A percentile compares a stretch with the other conserved stretches of the same genome.
These are phyloP conservation scores for Botrytis deweyae DNA, from an alignment of 2,329 filamentous ascomycete genomes.

Conservation along the genomic window DNA sequence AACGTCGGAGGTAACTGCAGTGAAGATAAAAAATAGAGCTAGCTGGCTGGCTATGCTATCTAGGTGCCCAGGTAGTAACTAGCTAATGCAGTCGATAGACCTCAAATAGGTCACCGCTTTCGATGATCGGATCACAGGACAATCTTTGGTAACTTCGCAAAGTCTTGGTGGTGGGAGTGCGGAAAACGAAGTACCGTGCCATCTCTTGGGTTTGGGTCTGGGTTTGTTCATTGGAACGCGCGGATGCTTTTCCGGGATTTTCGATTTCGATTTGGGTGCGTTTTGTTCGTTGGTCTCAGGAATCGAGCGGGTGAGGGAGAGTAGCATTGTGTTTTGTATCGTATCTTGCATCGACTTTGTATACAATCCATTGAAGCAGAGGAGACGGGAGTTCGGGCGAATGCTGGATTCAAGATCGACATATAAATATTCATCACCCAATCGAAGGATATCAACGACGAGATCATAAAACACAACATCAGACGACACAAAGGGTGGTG, in stretches of 20 bases:
- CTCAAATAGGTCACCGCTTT: slow-evolving; percentile 12
- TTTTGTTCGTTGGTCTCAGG: no score
- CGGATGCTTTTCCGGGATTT: background rate
- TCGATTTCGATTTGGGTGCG: background rate
- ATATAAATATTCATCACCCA: background rate
- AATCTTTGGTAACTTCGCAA: background rate
- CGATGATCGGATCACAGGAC: slow-evolving; percentile 16
- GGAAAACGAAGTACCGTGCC: background rate
- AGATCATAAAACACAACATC: background rate
- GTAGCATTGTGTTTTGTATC: background rate
- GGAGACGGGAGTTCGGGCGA: background rate
- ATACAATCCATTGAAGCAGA: background rate
- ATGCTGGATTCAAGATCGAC: background rate
- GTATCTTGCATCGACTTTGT: background rate
- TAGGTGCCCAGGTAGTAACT: background rate
- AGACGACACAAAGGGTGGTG: background rate
- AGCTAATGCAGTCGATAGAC: background rate
- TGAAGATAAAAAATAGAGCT: background rate
- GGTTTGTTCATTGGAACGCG: background rate
- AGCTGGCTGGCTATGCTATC: background rate
- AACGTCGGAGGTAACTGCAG: background rate
- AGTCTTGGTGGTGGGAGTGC: background rate
- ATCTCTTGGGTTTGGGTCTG: background rate
- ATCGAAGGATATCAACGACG: background rate
- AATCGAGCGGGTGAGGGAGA: background rate